Base-by-base conservation (phyloP, 352 stramenopile genomes). In the Globisporangium recalcitrans region DNA sequence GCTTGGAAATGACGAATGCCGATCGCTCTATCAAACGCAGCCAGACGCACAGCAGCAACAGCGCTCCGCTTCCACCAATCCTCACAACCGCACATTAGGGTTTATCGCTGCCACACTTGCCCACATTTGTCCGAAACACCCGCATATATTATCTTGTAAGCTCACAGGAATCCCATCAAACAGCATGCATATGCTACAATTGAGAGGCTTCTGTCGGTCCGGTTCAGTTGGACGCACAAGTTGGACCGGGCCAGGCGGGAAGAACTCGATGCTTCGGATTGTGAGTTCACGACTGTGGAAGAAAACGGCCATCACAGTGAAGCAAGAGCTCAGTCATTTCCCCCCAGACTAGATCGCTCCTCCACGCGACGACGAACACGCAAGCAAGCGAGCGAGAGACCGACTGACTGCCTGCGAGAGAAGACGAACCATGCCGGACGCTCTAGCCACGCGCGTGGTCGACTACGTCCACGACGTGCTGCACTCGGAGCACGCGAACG, bases 381-480 rank as follows among this genome's bases (percentile, higher is more conserved):
- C n/a, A n/a, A n/a, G 19, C n/a, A 49, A 26, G 7, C 11, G 48
- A 52, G 31, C 29, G 47, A 31, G 8, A 57, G 32, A 58, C 8
- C 36, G 11, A 44, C 14, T n/a, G 34, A 42, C 11, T 19, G 38
- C 14, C 32, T 38, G 32, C 8, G 38, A 44, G 27, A 31, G 27
- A 31, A 55, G 27, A 55, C 4, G 24, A 44, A 58, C 1, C 26
- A 85, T 90, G 78, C 42, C 66, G 34, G 80, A 90, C 55, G 72
- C 83, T 24, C 34, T 87, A 8, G 72, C 61, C 52, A 82, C 76
- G 29, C 74, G 75, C 64, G 72, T 83, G 34, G 84, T 95, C 69
- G 67, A 74, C 49, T 85, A 92, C 56, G 70, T 91, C 42, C 84
- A 93, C 65, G 73, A 91, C 59, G 53, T 93, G 62, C 76, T 95